Evolutionary conservation across 257 asterid species (phyloP), one percentile per base, ranked within the genome.

Genomic region (Lithospermum erythrorhizon): DNA sequence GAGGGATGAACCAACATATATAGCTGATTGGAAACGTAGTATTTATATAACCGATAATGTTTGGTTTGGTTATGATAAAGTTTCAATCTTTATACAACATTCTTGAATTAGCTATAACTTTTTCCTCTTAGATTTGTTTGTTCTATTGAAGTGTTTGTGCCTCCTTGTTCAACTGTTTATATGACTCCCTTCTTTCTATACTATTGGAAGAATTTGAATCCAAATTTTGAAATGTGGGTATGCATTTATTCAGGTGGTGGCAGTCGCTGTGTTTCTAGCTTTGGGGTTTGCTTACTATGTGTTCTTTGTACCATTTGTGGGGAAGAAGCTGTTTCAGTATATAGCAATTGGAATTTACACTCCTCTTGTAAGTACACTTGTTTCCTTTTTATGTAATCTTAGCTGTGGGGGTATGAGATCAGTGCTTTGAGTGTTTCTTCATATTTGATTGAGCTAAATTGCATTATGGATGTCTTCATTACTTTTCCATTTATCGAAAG

Each of bases 301-400:
- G 10, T 93, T 93, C 95, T 93, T 93, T 80, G 96, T 96, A 2
- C 98, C 98, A 62, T 93, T 93, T 80, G 89, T 89, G 76, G 98
- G 98, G 61, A 86, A 57, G 62, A 82, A 84, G 72, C 66, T 82
- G 79, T 78, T 78, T 81, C 97, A 93, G 70, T 86, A 84, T 80
- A 76, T 83, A 58, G 82, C 65, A 20, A 86, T 84, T 81, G 98
- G 96, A 82, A 72, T 93, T 67, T 93, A 93, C 72, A 93, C 97
- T 61, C 98, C 98, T 76, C 97, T 93, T 70, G 98, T 93, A 68
- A 86, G 97, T 67, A 73, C 66, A 53, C 47, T 70, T 68, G 55
- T 35, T 35, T 35, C 45, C 7, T 55, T 53, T 11, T 21, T 58
- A 60, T 32, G 30, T 55, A 8, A 61, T 19, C 15, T 56, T 67